Evolutionary conservation across 352 stramenopile genomes (phyloP), one percentile per base, ranked within the genome.

Genomic region (Phytophthora boehmeriae): DNA sequence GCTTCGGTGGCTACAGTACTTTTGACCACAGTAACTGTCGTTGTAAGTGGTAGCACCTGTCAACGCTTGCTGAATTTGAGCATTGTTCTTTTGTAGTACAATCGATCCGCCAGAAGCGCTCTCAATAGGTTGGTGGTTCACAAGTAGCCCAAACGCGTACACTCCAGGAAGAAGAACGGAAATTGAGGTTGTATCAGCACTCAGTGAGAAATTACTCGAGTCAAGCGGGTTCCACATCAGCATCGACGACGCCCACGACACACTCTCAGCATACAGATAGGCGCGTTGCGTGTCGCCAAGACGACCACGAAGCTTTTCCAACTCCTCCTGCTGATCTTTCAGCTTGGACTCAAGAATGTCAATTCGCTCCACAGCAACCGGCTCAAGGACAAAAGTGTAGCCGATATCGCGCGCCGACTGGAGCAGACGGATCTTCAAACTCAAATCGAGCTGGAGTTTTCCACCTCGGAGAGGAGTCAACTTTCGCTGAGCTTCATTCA

Each of bases 301-400:
- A 5, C 1, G 11, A 8, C 28, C 27, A 48, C 55, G 55, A 47
- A 69, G 23, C 4, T 23, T 59, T 32, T 64, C 47, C 14, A 69
- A 16, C n/a, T 69, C 47, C 6, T 60, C 54, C 51, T 70, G 54
- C 9, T 70, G 62, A 5, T 70, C 48, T 38, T 60, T 55, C 41
- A 70, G 1, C 34, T 65, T 70, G 14, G 61, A 65, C 25, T 59
- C 54, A 6, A 64, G 45, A 25, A 67, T 67, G 28, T 58, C 52
- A 35, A 67, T 48, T 2, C 8, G 34, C 25, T 64, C 47, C 19
- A 70, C 62, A 38, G 55, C 17, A 8, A 70, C 28, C 19, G 54
- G 62, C 0, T 66, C 2, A 2, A 65, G 49, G 11, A 50, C 20
- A 8, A 70, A 70, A 1, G 45, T 6, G 22, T 70, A 70, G 9